These are phyloP conservation scores for Leccinellum albellum DNA, from an alignment of 768 basidiomycete genomes.

Conservation along the genomic window DNA sequence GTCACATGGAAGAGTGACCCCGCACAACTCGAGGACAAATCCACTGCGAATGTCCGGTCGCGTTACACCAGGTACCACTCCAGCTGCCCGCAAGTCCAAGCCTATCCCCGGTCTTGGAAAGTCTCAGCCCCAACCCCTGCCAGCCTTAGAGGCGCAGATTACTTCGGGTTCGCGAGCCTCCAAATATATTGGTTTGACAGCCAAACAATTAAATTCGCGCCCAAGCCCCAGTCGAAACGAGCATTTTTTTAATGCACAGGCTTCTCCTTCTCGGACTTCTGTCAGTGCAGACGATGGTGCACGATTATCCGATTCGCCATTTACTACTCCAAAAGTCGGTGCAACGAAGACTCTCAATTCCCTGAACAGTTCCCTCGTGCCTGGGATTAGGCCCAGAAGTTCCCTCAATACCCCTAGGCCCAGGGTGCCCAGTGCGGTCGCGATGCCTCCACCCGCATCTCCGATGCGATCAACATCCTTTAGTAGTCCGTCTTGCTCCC, in stretches of 20 bases:
- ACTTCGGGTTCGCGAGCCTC: conserved; percentile 84
- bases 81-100: conserved; percentile 30
- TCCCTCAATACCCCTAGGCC: conserved; percentile 53
- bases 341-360: conserved; percentile 26
- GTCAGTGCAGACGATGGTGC: conserved; percentile 36
- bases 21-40: conserved; percentile 29
- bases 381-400: conserved; percentile 30
- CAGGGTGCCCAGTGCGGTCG: conserved; percentile 65
- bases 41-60: conserved; percentile 39
- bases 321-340: conserved; percentile 62
- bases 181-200: conserved; percentile 81
- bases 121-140: conserved; percentile 28
- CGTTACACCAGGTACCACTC: conserved; percentile 41
- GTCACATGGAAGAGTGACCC: conserved; percentile 42
- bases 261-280: conserved; percentile 35
- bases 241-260: conserved; percentile 26
- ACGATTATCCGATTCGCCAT: conserved; percentile 50
- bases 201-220: conserved; percentile 66
- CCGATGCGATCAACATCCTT: conserved; percentile 40
- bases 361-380: conserved; percentile 12
- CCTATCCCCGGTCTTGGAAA: conserved; percentile 30
- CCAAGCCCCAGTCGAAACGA: conserved; percentile 17
- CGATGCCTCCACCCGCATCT: conserved; percentile 80
- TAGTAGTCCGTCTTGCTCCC: conserved; percentile 34
- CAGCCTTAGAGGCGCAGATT: conserved; percentile 41